Base-by-base conservation (phyloP, 192 early-diverging fungal species). In the Coemansia sp. region DNA sequence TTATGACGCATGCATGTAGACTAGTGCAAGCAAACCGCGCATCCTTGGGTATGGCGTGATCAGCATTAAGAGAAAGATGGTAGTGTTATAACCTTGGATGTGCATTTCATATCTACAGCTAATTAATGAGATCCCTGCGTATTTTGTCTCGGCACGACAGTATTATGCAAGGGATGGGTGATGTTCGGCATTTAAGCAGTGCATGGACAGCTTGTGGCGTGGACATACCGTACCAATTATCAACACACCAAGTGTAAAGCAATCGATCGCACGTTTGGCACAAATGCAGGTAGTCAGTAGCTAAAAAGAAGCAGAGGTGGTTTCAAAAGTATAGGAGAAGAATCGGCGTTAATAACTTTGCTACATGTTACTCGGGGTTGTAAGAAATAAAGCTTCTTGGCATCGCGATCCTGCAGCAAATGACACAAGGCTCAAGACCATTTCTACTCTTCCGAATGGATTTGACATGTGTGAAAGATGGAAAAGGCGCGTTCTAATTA, bases 111-210 rank as follows among this genome's bases (percentile, higher is more conserved):
- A 56, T 28, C 13, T 16, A 56, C 53, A 56, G 53, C 33, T 56
- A 56, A 56, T 56, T 56, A 56, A 56, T 34, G 28, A 34, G 8
- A 34, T 34, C 28, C 53, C 53, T 34, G 53, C 53, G 26, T 56
- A 28, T 9, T 34, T 34, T 56, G 33, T 56, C 33, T 10, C 53
- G 53, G 33, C 53, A 34, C 53, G 33, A 16, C 53, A 28, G 31
- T 31, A 26, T 11, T 31, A 31, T 56, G 53, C 53, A 56, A 50
- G 53, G 53, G 53, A 5, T 24, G 48, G 48, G 31, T 2, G 26
- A 14, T 34, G 14, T 31, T 56, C 53, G 53, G 53, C 53, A 56
- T 56, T 26, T 16, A 56, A 33, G 26, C 28, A 34, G 48, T 33
- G 53, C 53, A 56, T 34, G 53, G 13, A 18, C n/a, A 28, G 53